Evolutionary conservation across 305 asterid species (phyloP).

Genomic region (Rubia occidens): DNA sequence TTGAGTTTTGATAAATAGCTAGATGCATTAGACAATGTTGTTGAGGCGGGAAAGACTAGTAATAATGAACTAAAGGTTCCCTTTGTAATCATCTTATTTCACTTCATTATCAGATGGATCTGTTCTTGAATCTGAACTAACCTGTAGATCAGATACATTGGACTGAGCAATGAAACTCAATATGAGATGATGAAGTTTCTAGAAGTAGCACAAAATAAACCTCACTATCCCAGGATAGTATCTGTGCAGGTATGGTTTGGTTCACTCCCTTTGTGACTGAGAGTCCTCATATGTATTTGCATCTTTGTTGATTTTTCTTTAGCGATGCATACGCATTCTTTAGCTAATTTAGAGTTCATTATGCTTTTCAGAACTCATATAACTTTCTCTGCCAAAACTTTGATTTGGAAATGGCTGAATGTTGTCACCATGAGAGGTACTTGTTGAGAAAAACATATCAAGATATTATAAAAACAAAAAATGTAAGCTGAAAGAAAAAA

Average conservation of each 20-base stretch:
- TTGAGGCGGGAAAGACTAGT: slow-evolving; percentile 77
- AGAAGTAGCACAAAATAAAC: slow-evolving; percentile 39
- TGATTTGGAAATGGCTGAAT: slow-evolving; percentile 81
- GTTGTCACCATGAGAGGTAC: slow-evolving; percentile 91
- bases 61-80: slow-evolving; percentile 15
- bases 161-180: slow-evolving; percentile 87
- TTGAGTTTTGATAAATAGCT: slow-evolving; percentile 71
- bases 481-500: no score
- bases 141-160: slow-evolving; percentile 70
- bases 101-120: slow-evolving; percentile 2
- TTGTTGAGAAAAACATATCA: no score
- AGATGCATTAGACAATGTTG: slow-evolving; percentile 58
- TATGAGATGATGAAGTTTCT: slow-evolving; percentile 84
- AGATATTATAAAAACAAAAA: no score
- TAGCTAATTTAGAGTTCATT: slow-evolving; percentile 10
- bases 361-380: slow-evolving; percentile 50
- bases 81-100: slow-evolving; percentile 2
- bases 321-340: neutral
- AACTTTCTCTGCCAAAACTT: slow-evolving; percentile 78
- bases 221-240: slow-evolving; percentile 46
- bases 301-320: neutral
- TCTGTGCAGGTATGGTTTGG: slow-evolving; percentile 67
- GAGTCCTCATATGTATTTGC: slow-evolving; percentile 16
- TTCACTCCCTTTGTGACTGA: slow-evolving; percentile 19
- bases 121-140: slow-evolving; percentile 14